These are phyloP conservation scores for Penicillium freii DNA, from an alignment of 2,329 filamentous ascomycete species.

Conservation along the genomic window DNA sequence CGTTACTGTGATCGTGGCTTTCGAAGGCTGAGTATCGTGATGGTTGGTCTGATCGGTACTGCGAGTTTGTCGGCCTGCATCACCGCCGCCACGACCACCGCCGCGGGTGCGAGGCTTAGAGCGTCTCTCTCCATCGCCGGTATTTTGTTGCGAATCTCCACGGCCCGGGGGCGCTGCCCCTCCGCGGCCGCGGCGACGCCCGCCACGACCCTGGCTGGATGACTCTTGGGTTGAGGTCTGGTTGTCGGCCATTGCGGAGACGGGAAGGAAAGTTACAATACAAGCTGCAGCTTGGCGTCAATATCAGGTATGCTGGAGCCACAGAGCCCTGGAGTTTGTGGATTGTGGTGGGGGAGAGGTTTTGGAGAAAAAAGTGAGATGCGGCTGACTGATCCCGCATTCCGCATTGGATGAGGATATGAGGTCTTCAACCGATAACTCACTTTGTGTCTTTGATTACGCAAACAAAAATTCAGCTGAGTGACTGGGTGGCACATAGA, in stretches of 20 bases:
- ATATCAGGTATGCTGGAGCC: conserved; percentile 11
- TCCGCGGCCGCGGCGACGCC: conserved; percentile 43
- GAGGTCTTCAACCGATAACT: not conserved
- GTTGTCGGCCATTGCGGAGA: conserved; percentile 32
- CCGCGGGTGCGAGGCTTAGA: conserved; percentile 35
- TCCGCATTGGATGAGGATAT: conserved; percentile 4
- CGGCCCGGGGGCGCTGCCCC: conserved; percentile 32
- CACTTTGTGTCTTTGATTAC: not conserved
- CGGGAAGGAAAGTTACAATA: conserved; percentile 5
- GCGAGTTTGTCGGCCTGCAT: conserved; percentile 31
- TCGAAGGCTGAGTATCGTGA: conserved; percentile 14
- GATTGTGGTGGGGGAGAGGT: conserved; percentile 16
- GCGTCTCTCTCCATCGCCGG: conserved; percentile 36
- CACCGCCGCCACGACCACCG: conserved; percentile 32
- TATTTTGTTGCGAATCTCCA: conserved; percentile 28
- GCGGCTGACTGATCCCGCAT: conserved; percentile 26
- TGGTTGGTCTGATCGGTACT: conserved; percentile 17
- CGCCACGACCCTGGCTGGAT: conserved; percentile 44
- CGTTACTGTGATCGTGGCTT: conserved; percentile 30
- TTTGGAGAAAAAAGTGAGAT: conserved; percentile 19
- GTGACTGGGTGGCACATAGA: not conserved
- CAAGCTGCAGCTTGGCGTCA: conserved; percentile 8
- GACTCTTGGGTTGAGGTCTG: conserved; percentile 26
- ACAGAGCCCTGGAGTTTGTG: conserved; percentile 8
- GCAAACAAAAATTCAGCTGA: not conserved